A percentile compares a stretch with the other conserved stretches of the same genome.
phyloP scores from a whole-genome alignment of 2,329 filamentous ascomycete species.

The Fusarium verrucosum region DNA sequence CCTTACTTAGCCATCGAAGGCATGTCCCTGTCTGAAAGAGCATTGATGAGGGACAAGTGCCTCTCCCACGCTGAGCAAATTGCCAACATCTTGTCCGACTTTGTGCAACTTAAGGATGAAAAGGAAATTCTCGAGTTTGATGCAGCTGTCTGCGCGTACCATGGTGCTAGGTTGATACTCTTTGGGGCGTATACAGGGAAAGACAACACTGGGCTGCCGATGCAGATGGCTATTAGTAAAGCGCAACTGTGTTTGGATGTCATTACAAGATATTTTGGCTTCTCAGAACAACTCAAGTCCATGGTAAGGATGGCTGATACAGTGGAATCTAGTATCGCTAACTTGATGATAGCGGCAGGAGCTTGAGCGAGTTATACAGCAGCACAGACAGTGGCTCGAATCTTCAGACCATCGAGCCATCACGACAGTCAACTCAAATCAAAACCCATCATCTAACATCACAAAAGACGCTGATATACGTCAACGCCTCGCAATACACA shows the following conservation, averaged over 20 bases:
- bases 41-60: constrained; percentile 46
- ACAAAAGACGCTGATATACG: constrained; percentile 40
- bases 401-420: constrained; percentile 33
- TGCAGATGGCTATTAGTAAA: constrained; percentile 44
- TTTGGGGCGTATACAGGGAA: constrained; percentile 45
- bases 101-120: constrained; percentile 46
- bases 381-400: constrained; percentile 41
- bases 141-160: constrained; percentile 55
- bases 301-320: constrained; percentile 20
- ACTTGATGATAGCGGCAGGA: constrained; percentile 33
- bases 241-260: constrained; percentile 41
- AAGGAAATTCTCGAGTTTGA: constrained; percentile 52
- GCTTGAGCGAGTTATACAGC: constrained; percentile 42
- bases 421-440: constrained; percentile 14
- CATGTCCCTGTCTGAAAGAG: constrained; percentile 36
- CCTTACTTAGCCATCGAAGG: constrained; percentile 48
- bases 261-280: constrained; percentile 43
- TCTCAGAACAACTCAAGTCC: constrained; percentile 42
- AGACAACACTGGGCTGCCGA: constrained; percentile 40
- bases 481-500: constrained; percentile 52
- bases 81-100: constrained; percentile 48
- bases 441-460: constrained; percentile 23
- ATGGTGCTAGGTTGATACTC: constrained; percentile 52
- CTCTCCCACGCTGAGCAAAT: constrained; percentile 53
- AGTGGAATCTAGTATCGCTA: neutral